phyloP scores from a whole-genome alignment of 495 filamentous ascomycete genomes.

The Entonaema liquescens region DNA sequence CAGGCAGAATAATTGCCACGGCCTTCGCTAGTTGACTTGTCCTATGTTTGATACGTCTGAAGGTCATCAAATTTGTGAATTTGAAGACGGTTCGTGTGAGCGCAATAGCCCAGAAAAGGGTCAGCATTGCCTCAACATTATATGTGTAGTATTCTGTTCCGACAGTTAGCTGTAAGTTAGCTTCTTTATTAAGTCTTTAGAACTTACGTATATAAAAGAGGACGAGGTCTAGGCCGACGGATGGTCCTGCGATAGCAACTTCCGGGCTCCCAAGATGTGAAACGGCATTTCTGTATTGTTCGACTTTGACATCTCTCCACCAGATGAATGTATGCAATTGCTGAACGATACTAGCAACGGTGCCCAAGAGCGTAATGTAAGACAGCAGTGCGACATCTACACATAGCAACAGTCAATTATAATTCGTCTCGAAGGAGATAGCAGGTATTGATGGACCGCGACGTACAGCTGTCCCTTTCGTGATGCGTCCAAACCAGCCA shows the following conservation, averaged over 20 bases:
- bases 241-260: constrained; percentile 56
- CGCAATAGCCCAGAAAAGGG: constrained; percentile 57
- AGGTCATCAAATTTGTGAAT: constrained; percentile 28
- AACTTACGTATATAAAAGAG: constrained; percentile 58
- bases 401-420: constrained; percentile 14
- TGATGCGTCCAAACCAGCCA: constrained; percentile 55
- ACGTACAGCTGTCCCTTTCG: constrained; percentile 59
- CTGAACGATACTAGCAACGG: constrained; percentile 54
- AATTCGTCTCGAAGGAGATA: background rate
- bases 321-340: constrained; percentile 55
- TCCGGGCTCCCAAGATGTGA: constrained; percentile 51
- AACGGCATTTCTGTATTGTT: constrained; percentile 50
- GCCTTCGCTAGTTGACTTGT: constrained; percentile 49
- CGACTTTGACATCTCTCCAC: constrained; percentile 55
- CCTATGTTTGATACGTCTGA: constrained; percentile 38
- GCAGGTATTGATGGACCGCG: background rate
- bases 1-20: constrained; percentile 48
- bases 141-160: constrained; percentile 58
- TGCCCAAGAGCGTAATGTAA: constrained; percentile 49
- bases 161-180: background rate
- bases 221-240: constrained; percentile 53
- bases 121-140: constrained; percentile 57
- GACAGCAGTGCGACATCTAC: constrained; percentile 57
- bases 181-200: too few species aligned
- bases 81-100: constrained; percentile 52